phyloP scores from a whole-genome alignment of 345 rosid genomes.

The Lepidium didymum region DNA sequence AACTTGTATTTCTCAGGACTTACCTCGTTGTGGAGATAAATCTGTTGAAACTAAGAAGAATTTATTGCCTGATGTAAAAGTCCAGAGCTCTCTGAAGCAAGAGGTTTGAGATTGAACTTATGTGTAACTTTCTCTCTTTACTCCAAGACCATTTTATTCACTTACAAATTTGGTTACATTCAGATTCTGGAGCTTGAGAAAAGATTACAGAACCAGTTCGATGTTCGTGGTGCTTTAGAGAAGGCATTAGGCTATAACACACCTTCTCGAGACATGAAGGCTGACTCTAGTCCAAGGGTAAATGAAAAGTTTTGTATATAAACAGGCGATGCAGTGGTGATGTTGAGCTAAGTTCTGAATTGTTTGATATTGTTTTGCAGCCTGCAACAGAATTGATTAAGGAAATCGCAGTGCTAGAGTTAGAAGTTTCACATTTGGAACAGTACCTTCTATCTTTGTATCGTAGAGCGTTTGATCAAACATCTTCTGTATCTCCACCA shows the following conservation, averaged over 20 bases:
- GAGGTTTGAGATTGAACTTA: slow-evolving; percentile 48
- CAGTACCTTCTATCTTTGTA: slow-evolving; percentile 87
- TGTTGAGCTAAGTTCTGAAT: not conserved
- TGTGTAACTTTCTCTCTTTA: not conserved
- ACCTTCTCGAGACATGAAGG: slow-evolving; percentile 36
- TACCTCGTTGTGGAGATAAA: slow-evolving; percentile 37
- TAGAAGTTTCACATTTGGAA: slow-evolving; percentile 87
- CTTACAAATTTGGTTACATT: slow-evolving; percentile 3
- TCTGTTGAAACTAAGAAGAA: slow-evolving; percentile 40
- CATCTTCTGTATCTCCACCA: slow-evolving; percentile 53
- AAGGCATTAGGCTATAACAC: slow-evolving; percentile 73
- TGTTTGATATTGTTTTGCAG: slow-evolving; percentile 29
- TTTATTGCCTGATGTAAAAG: slow-evolving; percentile 36
- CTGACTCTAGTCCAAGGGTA: slow-evolving; percentile 29
- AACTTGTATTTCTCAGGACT: slow-evolving; percentile 38
- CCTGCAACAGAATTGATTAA: slow-evolving; percentile 78
- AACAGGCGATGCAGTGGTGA: not conserved
- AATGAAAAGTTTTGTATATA: too few relatives aligned
- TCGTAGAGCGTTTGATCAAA: slow-evolving; percentile 81
- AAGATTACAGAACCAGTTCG: slow-evolving; percentile 74
- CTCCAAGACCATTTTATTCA: not conserved
- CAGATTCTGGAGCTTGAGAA: slow-evolving; percentile 89
- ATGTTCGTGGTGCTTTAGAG: slow-evolving; percentile 71
- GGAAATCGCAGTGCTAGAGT: slow-evolving; percentile 80
- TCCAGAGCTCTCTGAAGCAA: slow-evolving; percentile 58